phyloP scores from a whole-genome alignment of 306 rosid species.

The Hippophae gyantsensis region DNA sequence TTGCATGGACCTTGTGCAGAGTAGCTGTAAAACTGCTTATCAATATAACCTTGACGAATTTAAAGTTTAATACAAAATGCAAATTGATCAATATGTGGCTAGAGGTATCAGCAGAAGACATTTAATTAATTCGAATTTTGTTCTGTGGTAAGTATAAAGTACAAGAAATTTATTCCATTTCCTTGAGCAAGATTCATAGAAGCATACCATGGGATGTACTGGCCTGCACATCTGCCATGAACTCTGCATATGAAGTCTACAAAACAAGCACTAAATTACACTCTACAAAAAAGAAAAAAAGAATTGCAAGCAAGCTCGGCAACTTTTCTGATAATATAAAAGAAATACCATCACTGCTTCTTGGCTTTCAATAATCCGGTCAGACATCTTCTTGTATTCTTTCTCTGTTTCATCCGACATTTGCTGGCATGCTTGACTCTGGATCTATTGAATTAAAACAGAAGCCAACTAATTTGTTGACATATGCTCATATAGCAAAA shows the following conservation, averaged over 20 bases:
- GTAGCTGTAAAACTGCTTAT: too few relatives aligned
- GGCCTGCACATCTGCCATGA: slow-evolving; percentile 61
- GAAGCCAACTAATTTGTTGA: neutral
- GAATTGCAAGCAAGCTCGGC: neutral
- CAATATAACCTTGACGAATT: too few relatives aligned
- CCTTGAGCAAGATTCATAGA: neutral
- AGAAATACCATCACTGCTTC: slow-evolving; percentile 64
- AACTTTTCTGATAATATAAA: slow-evolving; percentile 1
- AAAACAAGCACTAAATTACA: slow-evolving; percentile 12
- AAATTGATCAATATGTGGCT: too few relatives aligned
- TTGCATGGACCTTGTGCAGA: too few relatives aligned
- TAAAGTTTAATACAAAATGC: too few relatives aligned
- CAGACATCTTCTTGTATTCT: slow-evolving; percentile 57
- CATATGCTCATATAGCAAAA: neutral
- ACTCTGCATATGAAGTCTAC: slow-evolving; percentile 73
- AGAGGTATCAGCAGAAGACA: too few relatives aligned
- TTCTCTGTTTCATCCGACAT: slow-evolving; percentile 62
- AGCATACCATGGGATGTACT: slow-evolving; percentile 62
- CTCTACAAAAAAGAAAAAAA: slow-evolving; percentile 7
- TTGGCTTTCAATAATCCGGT: slow-evolving; percentile 53
- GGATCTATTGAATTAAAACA: slow-evolving; percentile 39
- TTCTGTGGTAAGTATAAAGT: neutral
- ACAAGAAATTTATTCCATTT: neutral
- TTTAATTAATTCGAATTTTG: too few relatives aligned
- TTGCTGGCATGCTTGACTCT: slow-evolving; percentile 65